A percentile compares a stretch with the other conserved stretches of the same genome.
Conservation (phyloP, 2,329 filamentous ascomycete genomes). For the Botryosphaeria dothidea region DNA sequence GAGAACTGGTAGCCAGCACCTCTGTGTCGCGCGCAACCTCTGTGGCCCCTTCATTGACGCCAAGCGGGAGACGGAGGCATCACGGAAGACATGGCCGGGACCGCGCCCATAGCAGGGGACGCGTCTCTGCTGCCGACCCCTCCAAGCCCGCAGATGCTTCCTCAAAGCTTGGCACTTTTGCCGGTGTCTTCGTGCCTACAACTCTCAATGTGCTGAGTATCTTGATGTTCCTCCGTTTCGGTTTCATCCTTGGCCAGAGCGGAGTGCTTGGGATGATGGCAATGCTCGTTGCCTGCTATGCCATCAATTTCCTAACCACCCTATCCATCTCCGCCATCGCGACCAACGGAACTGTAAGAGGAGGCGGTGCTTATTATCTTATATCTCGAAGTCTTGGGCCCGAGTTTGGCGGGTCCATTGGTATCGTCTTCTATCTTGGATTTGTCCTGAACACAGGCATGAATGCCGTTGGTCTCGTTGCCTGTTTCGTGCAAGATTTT, state of each 20-base stretch:
- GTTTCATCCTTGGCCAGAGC: constrained; percentile 77
- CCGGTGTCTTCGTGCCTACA: constrained; percentile 75
- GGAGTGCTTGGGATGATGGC: constrained; percentile 78
- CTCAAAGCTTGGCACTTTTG: constrained; percentile 70
- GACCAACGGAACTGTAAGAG: constrained; percentile 85
- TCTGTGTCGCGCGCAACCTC: background rate
- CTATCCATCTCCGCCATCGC: constrained; percentile 87
- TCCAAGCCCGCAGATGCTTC: background rate
- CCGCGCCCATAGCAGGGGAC: background rate
- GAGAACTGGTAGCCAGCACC: background rate
- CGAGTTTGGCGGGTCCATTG: constrained; percentile 87
- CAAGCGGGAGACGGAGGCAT: constrained; percentile 1
- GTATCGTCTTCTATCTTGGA: constrained; percentile 87
- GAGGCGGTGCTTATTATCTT: constrained; percentile 84
- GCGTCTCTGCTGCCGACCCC: background rate
- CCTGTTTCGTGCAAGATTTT: constrained; percentile 77
- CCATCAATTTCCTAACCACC: constrained; percentile 79
- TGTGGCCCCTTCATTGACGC: background rate
- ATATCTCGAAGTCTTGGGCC: constrained; percentile 84
- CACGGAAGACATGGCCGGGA: background rate
- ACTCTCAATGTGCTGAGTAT: constrained; percentile 87
- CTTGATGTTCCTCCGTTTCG: constrained; percentile 89
- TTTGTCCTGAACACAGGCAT: constrained; percentile 83
- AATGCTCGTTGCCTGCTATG: constrained; percentile 73
- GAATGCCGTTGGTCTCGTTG: constrained; percentile 83